These are phyloP conservation scores for Hamamelis virginiana DNA, from an alignment of 164 flowering plant genomes.

Conservation along the genomic window DNA sequence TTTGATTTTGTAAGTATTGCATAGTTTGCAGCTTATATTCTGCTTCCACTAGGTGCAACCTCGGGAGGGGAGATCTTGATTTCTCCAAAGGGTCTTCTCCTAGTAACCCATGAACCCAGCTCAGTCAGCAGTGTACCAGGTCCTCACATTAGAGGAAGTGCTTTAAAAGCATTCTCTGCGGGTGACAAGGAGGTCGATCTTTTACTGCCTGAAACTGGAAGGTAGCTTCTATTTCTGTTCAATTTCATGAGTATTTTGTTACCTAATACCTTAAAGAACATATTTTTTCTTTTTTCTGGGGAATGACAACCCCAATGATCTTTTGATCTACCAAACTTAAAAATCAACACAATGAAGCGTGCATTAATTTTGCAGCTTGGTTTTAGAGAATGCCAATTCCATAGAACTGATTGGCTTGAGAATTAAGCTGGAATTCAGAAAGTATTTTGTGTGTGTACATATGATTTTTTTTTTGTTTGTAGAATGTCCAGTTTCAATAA, in stretches of 20 bases:
- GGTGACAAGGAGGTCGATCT: constrained; percentile 88
- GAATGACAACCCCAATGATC: not conserved
- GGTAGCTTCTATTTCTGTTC: constrained; percentile 38
- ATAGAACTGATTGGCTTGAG: not conserved
- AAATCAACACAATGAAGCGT: no score
- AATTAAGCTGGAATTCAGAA: not conserved
- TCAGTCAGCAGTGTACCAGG: constrained; percentile 60
- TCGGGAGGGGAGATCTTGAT: constrained; percentile 37
- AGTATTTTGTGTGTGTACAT: not conserved
- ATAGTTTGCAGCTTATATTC: constrained; percentile 6
- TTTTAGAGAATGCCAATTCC: not conserved
- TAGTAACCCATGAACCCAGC: constrained; percentile 87
- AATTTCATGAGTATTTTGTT: no score
- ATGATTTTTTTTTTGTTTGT: no score
- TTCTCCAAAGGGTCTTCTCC: constrained; percentile 65
- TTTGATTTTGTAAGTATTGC: not conserved
- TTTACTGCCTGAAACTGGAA: constrained; percentile 80
- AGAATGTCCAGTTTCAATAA: no score
- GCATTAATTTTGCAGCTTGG: no score
- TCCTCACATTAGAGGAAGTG: constrained; percentile 80
- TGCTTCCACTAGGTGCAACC: constrained; percentile 32
- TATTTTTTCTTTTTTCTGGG: not conserved
- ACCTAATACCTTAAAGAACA: not conserved
- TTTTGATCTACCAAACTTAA: not conserved
- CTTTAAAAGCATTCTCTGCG: constrained; percentile 63